Evolutionary conservation across 768 basidiomycete genomes (phyloP).

Genomic region (Mycena galopus): DNA sequence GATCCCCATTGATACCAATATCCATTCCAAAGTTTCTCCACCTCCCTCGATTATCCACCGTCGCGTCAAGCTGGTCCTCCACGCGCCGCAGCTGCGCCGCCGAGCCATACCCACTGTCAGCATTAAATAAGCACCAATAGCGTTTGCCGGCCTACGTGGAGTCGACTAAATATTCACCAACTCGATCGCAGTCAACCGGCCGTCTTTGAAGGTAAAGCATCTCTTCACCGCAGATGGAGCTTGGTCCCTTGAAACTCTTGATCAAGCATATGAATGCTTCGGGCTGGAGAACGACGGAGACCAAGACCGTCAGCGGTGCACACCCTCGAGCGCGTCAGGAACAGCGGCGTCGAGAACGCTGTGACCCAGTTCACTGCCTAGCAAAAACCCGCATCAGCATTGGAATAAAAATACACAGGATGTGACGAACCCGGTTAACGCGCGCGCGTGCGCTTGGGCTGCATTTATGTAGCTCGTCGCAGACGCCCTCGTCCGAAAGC

Average conservation of each 20-base stretch:
- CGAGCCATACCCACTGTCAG: no score
- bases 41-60: no score
- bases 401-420: neutral
- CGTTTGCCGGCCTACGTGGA: no score
- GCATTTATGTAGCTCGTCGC: no score
- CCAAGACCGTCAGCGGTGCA: conserved; percentile 50
- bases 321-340: conserved; percentile 56
- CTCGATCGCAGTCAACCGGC: conserved; percentile 27
- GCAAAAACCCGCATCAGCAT: conserved; percentile 13
- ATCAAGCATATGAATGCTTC: conserved; percentile 61
- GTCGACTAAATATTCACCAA: neutral
- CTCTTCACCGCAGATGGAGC: conserved; percentile 29
- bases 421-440: conserved; percentile 56
- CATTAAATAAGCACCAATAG: no score
- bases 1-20: no score
- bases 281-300: conserved; percentile 55
- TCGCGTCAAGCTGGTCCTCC: no score
- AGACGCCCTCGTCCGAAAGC: no score
- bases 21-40: no score
- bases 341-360: conserved; percentile 61
- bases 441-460: conserved; percentile 61
- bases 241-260: conserved; percentile 46
- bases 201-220: conserved; percentile 25
- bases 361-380: conserved; percentile 58
- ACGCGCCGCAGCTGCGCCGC: no score